A percentile compares a stretch with the other conserved stretches of the same genome.
Conservation (phyloP, 805 yeast genomes). For the Komagataella pastoris region DNA sequence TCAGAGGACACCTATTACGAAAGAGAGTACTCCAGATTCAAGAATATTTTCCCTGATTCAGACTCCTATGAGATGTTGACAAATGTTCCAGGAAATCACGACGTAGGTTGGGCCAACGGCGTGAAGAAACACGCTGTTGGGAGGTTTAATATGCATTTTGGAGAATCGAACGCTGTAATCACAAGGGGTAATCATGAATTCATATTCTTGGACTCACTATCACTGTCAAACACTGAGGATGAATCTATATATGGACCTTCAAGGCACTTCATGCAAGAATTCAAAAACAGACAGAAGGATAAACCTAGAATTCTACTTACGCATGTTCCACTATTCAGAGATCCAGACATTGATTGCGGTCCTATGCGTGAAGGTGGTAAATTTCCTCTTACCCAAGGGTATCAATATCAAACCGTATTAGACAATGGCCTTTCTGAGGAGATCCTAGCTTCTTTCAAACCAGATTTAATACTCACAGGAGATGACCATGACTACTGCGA, state of each 20-base stretch:
- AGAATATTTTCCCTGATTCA: slow-evolving; percentile 37
- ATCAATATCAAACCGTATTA: slow-evolving; percentile 82
- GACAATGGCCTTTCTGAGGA: slow-evolving; percentile 42
- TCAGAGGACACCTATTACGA: slow-evolving; percentile 37
- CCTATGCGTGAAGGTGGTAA: slow-evolving; percentile 54
- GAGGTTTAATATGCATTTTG: slow-evolving; percentile 63
- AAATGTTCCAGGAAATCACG: slow-evolving; percentile 81
- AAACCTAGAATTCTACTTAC: slow-evolving; percentile 61
- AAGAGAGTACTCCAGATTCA: slow-evolving; percentile 53
- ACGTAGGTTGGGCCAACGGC: slow-evolving; percentile 80
- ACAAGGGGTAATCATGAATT: slow-evolving; percentile 57
- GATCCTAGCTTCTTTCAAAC: slow-evolving; percentile 44
- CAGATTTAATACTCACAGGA: slow-evolving; percentile 71
- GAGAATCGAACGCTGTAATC: slow-evolving; percentile 46
- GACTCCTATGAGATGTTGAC: slow-evolving; percentile 1
- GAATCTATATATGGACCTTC: slow-evolving; percentile 34
- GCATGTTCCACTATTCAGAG: slow-evolving; percentile 81
- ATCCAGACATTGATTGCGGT: slow-evolving; percentile 57
- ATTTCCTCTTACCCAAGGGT: slow-evolving; percentile 64
- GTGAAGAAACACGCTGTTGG: slow-evolving; percentile 39
- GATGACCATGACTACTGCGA: slow-evolving; percentile 97
- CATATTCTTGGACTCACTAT: slow-evolving; percentile 67
- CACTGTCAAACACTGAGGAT: slow-evolving; percentile 47
- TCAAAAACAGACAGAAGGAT: slow-evolving; percentile 12
- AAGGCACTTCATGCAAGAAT: slow-evolving; percentile 30